These are phyloP conservation scores for Cardiospermum halicacabum DNA, from an alignment of 345 rosid species.

Conservation along the genomic window DNA sequence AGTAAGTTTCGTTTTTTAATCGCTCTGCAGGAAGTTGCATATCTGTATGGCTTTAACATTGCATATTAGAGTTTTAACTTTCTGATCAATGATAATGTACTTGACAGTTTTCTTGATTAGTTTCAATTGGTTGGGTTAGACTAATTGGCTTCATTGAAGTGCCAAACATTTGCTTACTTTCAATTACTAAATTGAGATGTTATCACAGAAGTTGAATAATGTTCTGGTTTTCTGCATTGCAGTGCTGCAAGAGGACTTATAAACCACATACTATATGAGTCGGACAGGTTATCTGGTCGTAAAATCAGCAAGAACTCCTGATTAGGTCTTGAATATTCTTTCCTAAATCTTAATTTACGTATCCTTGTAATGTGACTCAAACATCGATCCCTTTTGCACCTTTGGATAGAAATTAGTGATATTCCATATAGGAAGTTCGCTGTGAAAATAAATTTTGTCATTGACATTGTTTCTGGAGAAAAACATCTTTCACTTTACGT, in stretches of 20 bases:
- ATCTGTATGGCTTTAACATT: not conserved
- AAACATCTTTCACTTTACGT: not conserved
- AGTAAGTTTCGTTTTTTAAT: constrained; percentile 44
- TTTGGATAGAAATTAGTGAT: not conserved
- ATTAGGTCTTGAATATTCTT: constrained; percentile 1
- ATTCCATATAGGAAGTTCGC: not conserved
- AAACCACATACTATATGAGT: constrained; percentile 80
- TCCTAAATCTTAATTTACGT: not conserved
- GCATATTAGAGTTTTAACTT: not conserved
- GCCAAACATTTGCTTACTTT: not conserved
- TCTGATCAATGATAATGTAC: not conserved
- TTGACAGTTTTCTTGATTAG: not conserved
- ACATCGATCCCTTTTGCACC: not conserved
- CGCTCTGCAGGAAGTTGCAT: not conserved
- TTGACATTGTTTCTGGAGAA: not conserved
- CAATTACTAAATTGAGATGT: not conserved
- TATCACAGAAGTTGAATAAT: not conserved
- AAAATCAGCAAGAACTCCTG: constrained; percentile 54
- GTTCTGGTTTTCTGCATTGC: constrained; percentile 24
- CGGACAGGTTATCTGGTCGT: constrained; percentile 73
- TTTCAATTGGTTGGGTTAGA: not conserved
- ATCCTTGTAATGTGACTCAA: not conserved
- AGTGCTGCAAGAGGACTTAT: constrained; percentile 98
- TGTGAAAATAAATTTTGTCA: not conserved
- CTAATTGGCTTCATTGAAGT: not conserved